A percentile compares a stretch with the other conserved stretches of the same genome.
Conservation (phyloP, 2,329 filamentous ascomycete species). For the Zymoseptoria pseudotritici region DNA sequence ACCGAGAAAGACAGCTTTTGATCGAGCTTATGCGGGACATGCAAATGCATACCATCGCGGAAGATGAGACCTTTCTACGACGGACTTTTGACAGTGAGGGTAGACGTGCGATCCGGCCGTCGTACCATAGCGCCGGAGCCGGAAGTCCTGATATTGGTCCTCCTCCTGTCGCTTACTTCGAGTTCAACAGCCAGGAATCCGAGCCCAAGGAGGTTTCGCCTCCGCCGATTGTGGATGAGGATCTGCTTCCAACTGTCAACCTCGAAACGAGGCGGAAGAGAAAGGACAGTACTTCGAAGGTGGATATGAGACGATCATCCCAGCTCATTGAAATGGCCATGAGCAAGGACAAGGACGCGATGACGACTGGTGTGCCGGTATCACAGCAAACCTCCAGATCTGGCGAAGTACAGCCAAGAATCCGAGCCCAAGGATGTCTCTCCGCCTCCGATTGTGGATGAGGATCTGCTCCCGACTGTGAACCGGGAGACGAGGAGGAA, state of each 20-base stretch:
- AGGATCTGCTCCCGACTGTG: constrained; percentile 34
- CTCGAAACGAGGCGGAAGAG: constrained; percentile 47
- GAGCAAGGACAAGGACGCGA: too few relatives aligned
- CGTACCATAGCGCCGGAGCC: constrained; percentile 49
- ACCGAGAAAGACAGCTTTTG: constrained; percentile 15
- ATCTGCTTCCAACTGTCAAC: constrained; percentile 39
- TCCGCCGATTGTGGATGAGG: constrained; percentile 23
- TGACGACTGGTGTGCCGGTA: too few relatives aligned
- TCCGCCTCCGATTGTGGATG: constrained; percentile 20
- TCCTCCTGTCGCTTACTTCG: constrained; percentile 46
- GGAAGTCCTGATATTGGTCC: constrained; percentile 57
- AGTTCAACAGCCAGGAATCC: constrained; percentile 33
- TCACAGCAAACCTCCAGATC: too few relatives aligned
- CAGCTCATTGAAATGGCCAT: too few relatives aligned
- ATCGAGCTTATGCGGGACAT: background rate
- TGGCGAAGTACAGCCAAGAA: constrained; percentile 34
- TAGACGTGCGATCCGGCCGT: constrained; percentile 44
- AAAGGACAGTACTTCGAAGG: constrained; percentile 42
- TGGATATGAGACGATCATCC: constrained; percentile 30
- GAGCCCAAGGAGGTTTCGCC: constrained; percentile 3
- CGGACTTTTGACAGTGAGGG: constrained; percentile 46
- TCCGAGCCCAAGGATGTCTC: background rate
- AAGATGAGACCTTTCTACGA: background rate
- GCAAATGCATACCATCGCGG: background rate
- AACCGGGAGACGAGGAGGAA: constrained; percentile 48